Evolutionary conservation across 208 protist genomes (phyloP).

Genomic region (Ichthyophonus hoferi): DNA sequence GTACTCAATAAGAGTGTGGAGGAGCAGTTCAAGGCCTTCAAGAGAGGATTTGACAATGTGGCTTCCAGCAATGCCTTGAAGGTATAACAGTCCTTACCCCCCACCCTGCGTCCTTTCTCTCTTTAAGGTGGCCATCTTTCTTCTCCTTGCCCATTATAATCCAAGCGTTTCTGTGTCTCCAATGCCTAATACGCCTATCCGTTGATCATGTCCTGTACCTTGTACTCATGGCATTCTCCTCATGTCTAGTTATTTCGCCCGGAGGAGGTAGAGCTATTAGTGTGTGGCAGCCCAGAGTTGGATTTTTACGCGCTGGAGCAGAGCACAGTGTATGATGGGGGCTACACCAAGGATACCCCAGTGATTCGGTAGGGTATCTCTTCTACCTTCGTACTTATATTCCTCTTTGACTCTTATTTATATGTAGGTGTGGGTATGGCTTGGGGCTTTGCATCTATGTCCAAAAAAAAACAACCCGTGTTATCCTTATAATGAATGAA

Average conservation of each 20-base stretch:
- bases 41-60: constrained; percentile 27
- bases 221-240: no score
- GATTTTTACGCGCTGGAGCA: constrained; percentile 58
- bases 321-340: constrained; percentile 45
- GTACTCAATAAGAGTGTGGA: constrained; percentile 7
- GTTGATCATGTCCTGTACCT: no score
- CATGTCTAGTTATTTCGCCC: constrained; percentile 53
- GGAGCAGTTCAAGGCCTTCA: constrained; percentile 35
- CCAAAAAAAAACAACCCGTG: no score
- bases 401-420: no score
- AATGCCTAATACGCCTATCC: no score
- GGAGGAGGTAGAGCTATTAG: constrained; percentile 62
- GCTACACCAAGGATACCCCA: constrained; percentile 12
- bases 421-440: no score
- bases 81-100: neutral
- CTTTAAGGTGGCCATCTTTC: no score
- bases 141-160: no score
- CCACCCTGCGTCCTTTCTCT: neutral
- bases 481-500: no score
- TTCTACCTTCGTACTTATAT: neutral
- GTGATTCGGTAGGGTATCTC: neutral
- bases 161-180: no score
- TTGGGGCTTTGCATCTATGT: no score
- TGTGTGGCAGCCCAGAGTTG: constrained; percentile 55
- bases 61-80: constrained; percentile 20